Evolutionary conservation across 169 alveolate species (phyloP).

Genomic region (Neospora caninum): DNA sequence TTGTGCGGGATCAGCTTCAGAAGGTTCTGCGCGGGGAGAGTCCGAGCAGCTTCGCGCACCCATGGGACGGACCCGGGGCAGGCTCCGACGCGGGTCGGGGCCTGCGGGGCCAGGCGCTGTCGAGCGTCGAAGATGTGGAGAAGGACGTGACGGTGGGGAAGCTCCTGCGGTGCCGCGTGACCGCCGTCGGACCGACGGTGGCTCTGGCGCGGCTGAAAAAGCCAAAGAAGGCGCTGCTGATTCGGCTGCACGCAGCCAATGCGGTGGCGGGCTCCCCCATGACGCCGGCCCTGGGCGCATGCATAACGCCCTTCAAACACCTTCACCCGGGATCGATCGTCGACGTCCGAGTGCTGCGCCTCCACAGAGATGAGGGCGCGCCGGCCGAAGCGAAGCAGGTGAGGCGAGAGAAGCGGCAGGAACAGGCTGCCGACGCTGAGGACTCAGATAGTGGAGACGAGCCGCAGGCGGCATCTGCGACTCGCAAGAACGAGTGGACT

Average conservation of each 20-base stretch:
- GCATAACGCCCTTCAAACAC: background rate
- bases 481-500: constrained; percentile 11
- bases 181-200: background rate
- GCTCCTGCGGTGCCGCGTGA: constrained; percentile 11
- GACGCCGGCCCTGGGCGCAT: background rate
- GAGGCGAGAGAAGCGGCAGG: background rate
- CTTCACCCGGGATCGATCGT: background rate
- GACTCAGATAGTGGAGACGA: background rate
- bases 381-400: background rate
- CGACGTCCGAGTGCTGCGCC: constrained; percentile 30
- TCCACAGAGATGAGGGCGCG: background rate
- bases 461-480: background rate
- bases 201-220: background rate
- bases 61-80: background rate
- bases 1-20: background rate
- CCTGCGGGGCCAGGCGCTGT: background rate
- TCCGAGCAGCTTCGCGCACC: background rate
- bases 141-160: background rate
- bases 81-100: background rate
- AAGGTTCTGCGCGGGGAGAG: background rate
- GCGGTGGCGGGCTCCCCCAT: background rate
- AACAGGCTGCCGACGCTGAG: background rate
- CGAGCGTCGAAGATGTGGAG: background rate
- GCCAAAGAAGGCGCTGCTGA: background rate
- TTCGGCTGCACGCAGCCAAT: constrained; percentile 18